phyloP scores from a whole-genome alignment of 352 stramenopile species.

The Pythium dissotocum region DNA sequence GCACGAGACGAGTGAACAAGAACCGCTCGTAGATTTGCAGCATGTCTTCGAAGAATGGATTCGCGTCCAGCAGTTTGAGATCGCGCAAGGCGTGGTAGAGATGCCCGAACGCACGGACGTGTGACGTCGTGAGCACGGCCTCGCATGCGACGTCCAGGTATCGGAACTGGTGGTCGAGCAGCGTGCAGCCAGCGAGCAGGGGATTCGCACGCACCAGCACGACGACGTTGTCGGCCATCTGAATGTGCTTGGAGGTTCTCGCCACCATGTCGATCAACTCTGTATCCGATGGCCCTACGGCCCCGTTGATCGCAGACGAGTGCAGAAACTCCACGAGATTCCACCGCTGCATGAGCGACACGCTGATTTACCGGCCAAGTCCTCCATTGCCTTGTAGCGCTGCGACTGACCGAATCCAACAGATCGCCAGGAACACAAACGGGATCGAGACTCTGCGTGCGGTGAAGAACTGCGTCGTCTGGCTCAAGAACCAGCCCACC shows the following conservation, averaged over 20 bases:
- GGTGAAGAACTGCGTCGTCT: neutral
- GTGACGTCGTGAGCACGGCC: constrained; percentile 30
- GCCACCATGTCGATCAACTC: neutral
- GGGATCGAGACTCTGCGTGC: neutral
- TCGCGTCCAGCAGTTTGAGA: constrained; percentile 11
- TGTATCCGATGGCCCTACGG: neutral
- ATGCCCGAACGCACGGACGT: constrained; percentile 28
- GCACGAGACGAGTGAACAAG: constrained; percentile 37
- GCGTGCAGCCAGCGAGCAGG: constrained; percentile 30
- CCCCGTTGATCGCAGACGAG: neutral
- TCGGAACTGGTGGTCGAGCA: constrained; percentile 30
- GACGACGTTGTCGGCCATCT: constrained; percentile 16
- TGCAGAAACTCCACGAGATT: neutral
- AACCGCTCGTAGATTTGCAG: constrained; percentile 28
- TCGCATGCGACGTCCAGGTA: constrained; percentile 29
- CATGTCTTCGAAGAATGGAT: constrained; percentile 33
- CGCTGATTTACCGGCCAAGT: neutral
- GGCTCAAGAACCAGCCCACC: neutral
- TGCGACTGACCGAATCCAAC: constrained; percentile 8
- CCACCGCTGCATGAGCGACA: neutral
- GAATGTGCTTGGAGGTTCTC: neutral
- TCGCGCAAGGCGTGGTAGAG: constrained; percentile 34
- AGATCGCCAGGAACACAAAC: constrained; percentile 1
- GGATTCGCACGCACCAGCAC: constrained; percentile 31
- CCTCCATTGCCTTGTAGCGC: constrained; percentile 15